phyloP scores from a whole-genome alignment of 2,329 filamentous ascomycete genomes.

The Anthostomella pinea region DNA sequence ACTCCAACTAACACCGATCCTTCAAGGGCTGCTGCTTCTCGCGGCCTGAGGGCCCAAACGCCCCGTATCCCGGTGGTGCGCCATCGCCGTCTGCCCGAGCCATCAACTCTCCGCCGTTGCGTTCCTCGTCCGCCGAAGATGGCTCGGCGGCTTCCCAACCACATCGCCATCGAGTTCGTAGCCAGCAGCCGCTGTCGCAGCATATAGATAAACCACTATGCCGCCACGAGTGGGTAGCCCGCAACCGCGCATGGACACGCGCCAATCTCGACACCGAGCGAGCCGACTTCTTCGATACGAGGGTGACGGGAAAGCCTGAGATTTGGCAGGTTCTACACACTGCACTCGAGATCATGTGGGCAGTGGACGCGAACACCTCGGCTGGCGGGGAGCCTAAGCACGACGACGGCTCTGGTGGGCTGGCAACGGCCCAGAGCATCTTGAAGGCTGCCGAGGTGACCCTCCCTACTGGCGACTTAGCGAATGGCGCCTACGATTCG shows the following conservation, averaged over 20 bases:
- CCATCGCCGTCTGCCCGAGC: constrained; percentile 51
- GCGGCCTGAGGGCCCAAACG: constrained; percentile 48
- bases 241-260: constrained; percentile 67
- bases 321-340: constrained; percentile 75
- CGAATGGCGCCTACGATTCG: constrained; percentile 69
- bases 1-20: too few relatives aligned
- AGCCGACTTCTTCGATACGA: constrained; percentile 83
- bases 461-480: constrained; percentile 68
- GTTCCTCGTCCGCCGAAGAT: constrained; percentile 30
- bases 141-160: constrained; percentile 19
- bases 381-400: constrained; percentile 22
- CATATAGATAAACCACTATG: constrained; percentile 70
- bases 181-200: constrained; percentile 49
- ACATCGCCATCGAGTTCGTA: constrained; percentile 18
- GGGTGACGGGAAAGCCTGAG: constrained; percentile 73
- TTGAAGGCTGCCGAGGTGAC: constrained; percentile 75
- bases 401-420: constrained; percentile 34
- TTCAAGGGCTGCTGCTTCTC: constrained; percentile 63
- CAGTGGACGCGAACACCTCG: constrained; percentile 37
- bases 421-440: constrained; percentile 74
- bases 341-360: constrained; percentile 67
- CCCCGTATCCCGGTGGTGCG: constrained; percentile 48
- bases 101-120: constrained; percentile 44
- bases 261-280: constrained; percentile 67
- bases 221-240: constrained; percentile 63